Conservation (phyloP, 345 rosid genomes). For the Rubroshorea leprosula region DNA sequence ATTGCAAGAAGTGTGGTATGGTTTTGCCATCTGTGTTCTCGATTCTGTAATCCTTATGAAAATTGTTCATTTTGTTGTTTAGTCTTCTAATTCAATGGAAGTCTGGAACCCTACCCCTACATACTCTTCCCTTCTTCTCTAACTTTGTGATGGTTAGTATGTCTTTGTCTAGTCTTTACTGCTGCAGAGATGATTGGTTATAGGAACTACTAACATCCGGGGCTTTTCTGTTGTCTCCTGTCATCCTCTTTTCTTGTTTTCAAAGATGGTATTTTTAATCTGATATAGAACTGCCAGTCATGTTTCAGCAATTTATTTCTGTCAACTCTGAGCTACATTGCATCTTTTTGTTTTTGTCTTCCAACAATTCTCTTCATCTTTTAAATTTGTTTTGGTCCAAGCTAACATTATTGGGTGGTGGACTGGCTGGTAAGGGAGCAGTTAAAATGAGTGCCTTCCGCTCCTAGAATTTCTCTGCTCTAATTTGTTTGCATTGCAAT, state of each 20-base stretch:
- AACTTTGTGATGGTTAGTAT: background rate
- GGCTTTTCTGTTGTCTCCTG: no score
- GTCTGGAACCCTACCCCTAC: no score
- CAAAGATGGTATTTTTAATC: background rate
- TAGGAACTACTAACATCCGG: no score
- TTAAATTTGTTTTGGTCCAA: background rate
- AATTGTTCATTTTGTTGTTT: background rate
- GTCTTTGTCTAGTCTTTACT: background rate
- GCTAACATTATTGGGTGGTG: background rate
- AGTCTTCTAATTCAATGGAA: no score
- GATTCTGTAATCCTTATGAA: background rate
- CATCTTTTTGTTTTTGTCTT: background rate
- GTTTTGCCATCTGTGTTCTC: background rate
- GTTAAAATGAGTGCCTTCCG: background rate
- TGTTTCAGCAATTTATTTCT: background rate
- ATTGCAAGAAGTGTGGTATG: slow-evolving; percentile 95
- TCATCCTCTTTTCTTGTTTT: no score
- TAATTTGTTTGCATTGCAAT: background rate
- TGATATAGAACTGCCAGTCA: background rate
- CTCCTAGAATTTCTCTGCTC: background rate
- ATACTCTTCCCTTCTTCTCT: background rate
- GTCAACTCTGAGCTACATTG: background rate
- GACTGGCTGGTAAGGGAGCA: background rate
- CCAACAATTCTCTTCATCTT: background rate
- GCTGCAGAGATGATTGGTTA: no score